Evolutionary conservation across 129 eudicot species (phyloP), one percentile per base, ranked within the genome.

Genomic region (Arctium minus): DNA sequence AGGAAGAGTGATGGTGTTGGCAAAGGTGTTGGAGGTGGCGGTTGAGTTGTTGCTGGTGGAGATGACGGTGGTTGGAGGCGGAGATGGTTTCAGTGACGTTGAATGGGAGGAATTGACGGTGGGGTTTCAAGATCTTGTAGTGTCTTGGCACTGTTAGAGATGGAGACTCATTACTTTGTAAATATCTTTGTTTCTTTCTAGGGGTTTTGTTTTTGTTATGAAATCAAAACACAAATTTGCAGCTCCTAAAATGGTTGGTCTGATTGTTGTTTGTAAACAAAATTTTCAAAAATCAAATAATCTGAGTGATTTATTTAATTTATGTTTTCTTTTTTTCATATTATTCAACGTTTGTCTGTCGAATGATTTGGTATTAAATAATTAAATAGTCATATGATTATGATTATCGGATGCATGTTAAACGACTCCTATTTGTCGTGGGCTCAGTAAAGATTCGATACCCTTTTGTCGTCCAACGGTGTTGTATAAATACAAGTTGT

Each of bases 91-190:
- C 27, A 91, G 78, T 8, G 96, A 87, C 9, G 83, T 73, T 42
- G 87, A 94, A 33, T 95, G 98, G 98, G 97, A 84, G 32, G 92
- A 88, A 17, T 78, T 95, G 73, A 88, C 30, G 36, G 27, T 77
- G 15, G 94, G 93, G 78, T 83, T 95, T 36, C 82, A 77, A 38
- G 96, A 92, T 60, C 78, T 91, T 75, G 90, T 82, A 27, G 78
- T 86, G 17, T 87, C 92, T 65, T 92, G 88, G 92, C 86, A 89
- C 39, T 78, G 40, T 72, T 78, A 77, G 18, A 31, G 38, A 29
- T 73, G 8, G 71, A 72, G 73, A 37, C 4, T 56, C 11, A 56
- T 29, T 79, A 27, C 36, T 62, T 6, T 82, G 81, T 82, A 76
- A 11, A 82, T 82, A 82, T 76, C 15, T 53, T 75, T 12, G 2